Conservation (phyloP, 352 stramenopile genomes). For the Peronosclerospora sorghi region DNA sequence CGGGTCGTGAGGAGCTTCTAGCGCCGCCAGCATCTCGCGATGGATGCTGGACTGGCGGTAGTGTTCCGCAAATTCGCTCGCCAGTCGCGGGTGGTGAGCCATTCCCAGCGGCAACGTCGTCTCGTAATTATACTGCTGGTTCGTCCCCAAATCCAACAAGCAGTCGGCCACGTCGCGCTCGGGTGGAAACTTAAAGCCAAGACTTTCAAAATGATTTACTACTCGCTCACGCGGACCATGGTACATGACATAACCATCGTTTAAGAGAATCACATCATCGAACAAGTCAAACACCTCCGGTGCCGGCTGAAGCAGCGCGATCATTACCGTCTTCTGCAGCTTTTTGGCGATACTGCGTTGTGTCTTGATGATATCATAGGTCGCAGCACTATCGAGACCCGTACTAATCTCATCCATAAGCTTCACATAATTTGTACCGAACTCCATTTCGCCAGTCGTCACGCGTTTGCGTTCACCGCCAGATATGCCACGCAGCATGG, state of each 20-base stretch:
- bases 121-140: slow-evolving; percentile 25
- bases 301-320: slow-evolving; percentile 74
- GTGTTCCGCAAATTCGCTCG: slow-evolving; percentile 16
- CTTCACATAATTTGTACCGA: slow-evolving; percentile 64
- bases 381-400: slow-evolving; percentile 41
- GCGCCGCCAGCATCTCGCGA: not conserved
- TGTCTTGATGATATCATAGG: slow-evolving; percentile 45
- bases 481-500: slow-evolving; percentile 49
- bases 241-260: slow-evolving; percentile 34
- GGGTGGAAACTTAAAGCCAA: slow-evolving; percentile 24
- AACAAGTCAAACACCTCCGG: slow-evolving; percentile 42
- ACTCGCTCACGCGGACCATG: slow-evolving; percentile 28
- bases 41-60: slow-evolving; percentile 17
- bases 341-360: slow-evolving; percentile 36
- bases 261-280: slow-evolving; percentile 39
- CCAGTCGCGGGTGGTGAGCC: slow-evolving; percentile 6
- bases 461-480: slow-evolving; percentile 87
- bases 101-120: not conserved
- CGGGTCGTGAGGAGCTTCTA: slow-evolving; percentile 9
- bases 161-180: slow-evolving; percentile 25
- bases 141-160: slow-evolving; percentile 27
- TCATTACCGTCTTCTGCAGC: slow-evolving; percentile 37
- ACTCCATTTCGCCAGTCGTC: slow-evolving; percentile 85
- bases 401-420: slow-evolving; percentile 75
- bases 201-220: slow-evolving; percentile 27